Conservation (phyloP, 2,329 filamentous ascomycete genomes). For the Lachnellula suecica region DNA sequence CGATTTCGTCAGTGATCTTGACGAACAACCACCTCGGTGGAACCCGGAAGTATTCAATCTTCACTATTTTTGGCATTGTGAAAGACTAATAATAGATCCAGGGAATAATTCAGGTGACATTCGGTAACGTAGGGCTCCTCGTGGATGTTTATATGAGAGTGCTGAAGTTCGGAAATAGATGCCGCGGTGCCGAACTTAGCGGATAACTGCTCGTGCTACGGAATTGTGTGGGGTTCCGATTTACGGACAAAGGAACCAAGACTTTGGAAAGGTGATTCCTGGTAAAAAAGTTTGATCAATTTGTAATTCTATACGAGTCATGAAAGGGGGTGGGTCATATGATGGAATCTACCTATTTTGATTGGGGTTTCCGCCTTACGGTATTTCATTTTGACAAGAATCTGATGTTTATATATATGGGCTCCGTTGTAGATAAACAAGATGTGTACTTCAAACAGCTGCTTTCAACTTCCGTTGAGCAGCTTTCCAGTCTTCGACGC, state of each 20-base stretch:
- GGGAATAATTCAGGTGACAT: background rate
- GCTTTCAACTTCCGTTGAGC: conserved; percentile 31
- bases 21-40: conserved; percentile 77
- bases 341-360: too few relatives aligned
- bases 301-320: too few relatives aligned
- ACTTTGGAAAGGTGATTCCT: background rate
- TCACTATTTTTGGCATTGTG: conserved; percentile 61
- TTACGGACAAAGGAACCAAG: background rate
- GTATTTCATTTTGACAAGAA: too few relatives aligned
- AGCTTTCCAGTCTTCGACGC: conserved; percentile 36
- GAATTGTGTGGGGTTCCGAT: background rate
- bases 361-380: too few relatives aligned
- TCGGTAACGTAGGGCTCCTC: background rate
- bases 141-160: background rate
- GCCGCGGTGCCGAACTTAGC: background rate
- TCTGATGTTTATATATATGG: too few relatives aligned
- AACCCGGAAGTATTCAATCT: conserved; percentile 72
- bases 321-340: too few relatives aligned
- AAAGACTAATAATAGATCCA: background rate
- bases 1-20: conserved; percentile 68
- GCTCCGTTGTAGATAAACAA: too few relatives aligned
- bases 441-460: background rate
- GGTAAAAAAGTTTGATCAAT: too few relatives aligned
- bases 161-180: background rate
- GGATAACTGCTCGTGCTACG: background rate